A percentile compares a stretch with the other conserved stretches of the same genome.
phyloP scores from a whole-genome alignment of 164 flowering plant genomes.

The Stephania cephalantha region DNA sequence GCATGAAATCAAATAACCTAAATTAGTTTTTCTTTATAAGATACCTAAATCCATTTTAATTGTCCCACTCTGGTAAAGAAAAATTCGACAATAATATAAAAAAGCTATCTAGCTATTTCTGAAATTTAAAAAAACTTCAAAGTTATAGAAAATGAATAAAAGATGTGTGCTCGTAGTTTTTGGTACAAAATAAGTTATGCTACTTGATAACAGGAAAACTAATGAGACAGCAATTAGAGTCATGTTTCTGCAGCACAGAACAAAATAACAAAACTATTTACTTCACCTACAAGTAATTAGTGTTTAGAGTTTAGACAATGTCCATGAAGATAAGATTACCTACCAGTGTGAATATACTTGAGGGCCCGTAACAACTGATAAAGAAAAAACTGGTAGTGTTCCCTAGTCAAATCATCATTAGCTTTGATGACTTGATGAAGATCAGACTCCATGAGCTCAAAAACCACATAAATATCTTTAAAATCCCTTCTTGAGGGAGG shows the following conservation, averaged over 20 bases:
- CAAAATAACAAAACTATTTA: too few relatives aligned
- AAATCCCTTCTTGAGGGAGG: conserved; percentile 77
- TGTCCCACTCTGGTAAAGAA: too few relatives aligned
- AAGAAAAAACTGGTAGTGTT: conserved; percentile 89
- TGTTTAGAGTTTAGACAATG: too few relatives aligned
- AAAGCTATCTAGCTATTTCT: neutral
- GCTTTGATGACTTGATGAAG: conserved; percentile 88
- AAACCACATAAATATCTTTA: conserved; percentile 76
- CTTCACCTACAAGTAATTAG: too few relatives aligned
- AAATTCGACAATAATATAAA: neutral
- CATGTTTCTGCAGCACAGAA: neutral
- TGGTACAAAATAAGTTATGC: too few relatives aligned
- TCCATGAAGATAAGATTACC: neutral
- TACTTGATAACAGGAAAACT: neutral
- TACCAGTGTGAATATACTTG: conserved; percentile 90
- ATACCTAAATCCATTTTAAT: too few relatives aligned
- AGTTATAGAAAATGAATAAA: neutral
- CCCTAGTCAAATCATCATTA: conserved; percentile 76
- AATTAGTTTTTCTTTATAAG: too few relatives aligned
- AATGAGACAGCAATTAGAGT: neutral
- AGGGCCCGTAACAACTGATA: conserved; percentile 86
- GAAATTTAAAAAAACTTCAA: neutral
- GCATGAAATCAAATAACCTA: too few relatives aligned
- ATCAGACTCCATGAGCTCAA: conserved; percentile 90
- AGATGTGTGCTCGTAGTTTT: neutral